These are phyloP conservation scores for Wickerhamomyces ciferrii DNA, from an alignment of 805 yeast genomes.

Conservation along the genomic window DNA sequence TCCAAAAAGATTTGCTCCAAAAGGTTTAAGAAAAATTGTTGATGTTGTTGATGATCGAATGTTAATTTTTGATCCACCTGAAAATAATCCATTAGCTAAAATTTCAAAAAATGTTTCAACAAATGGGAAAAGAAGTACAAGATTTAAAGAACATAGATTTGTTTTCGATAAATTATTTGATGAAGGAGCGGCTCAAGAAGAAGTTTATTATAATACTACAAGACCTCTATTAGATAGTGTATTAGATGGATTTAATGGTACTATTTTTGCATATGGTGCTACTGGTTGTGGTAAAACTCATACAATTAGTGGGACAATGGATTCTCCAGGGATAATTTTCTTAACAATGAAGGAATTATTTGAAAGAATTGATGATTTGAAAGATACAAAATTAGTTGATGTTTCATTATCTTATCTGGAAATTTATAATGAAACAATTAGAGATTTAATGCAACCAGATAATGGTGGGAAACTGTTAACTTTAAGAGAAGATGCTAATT, in stretches of 20 bases:
- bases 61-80: slow-evolving; percentile 85
- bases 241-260: slow-evolving; percentile 82
- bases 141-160: slow-evolving; percentile 70
- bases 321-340: slow-evolving; percentile 75
- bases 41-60: slow-evolving; percentile 80
- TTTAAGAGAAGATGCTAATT: slow-evolving; percentile 67
- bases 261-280: slow-evolving; percentile 95
- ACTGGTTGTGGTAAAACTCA: slow-evolving; percentile 98
- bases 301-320: slow-evolving; percentile 74
- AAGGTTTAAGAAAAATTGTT: slow-evolving; percentile 62
- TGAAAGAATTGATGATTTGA: slow-evolving; percentile 46
- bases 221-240: slow-evolving; percentile 68
- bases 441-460: slow-evolving; percentile 68
- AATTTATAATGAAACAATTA: slow-evolving; percentile 85
- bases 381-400: slow-evolving; percentile 53
- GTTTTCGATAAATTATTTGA: slow-evolving; percentile 81
- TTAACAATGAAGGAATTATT: slow-evolving; percentile 75
- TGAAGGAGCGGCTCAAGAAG: slow-evolving; percentile 54
- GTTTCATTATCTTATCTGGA: slow-evolving; percentile 73
- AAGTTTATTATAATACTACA: slow-evolving; percentile 64
- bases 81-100: slow-evolving; percentile 47
- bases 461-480: slow-evolving; percentile 40
- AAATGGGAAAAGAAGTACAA: slow-evolving; percentile 30
- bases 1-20: slow-evolving; percentile 26
- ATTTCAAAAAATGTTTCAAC: slow-evolving; percentile 30